Conservation (phyloP, 805 yeast genomes). For the Starmerella powellii region DNA sequence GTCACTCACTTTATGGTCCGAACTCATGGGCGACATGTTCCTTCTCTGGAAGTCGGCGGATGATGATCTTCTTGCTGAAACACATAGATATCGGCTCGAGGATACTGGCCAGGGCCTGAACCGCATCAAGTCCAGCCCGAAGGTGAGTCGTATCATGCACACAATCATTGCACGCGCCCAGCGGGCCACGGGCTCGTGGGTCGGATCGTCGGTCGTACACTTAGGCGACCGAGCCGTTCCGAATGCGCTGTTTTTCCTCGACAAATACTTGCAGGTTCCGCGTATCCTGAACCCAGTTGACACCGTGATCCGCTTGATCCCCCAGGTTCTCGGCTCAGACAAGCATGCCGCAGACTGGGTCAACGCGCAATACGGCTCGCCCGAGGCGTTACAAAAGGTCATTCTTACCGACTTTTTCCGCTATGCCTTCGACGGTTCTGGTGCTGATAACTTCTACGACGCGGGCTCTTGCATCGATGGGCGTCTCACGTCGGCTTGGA, state of each 20-base stretch:
- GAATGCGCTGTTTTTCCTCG: constrained; percentile 65
- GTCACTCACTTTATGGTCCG: constrained; percentile 62
- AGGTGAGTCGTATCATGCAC: constrained; percentile 58
- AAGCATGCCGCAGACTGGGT: constrained; percentile 34
- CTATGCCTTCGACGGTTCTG: constrained; percentile 64
- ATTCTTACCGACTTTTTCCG: constrained; percentile 42
- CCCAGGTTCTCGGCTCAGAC: constrained; percentile 39
- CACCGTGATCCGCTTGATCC: constrained; percentile 43
- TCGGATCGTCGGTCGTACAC: constrained; percentile 70
- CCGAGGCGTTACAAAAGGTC: constrained; percentile 38
- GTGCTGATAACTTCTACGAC: constrained; percentile 72
- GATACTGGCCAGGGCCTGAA: constrained; percentile 77
- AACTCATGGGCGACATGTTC: constrained; percentile 67
- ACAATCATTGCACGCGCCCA: constrained; percentile 56
- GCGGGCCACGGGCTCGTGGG: constrained; percentile 52
- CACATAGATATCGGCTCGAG: constrained; percentile 41
- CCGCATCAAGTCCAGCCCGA: constrained; percentile 63
- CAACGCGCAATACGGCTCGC: constrained; percentile 44
- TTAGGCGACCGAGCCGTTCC: constrained; percentile 78
- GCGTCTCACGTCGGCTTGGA: constrained; percentile 69
- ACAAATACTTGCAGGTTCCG: constrained; percentile 71
- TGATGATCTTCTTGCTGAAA: constrained; percentile 46
- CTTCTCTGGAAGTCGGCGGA: constrained; percentile 69
- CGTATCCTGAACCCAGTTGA: constrained; percentile 64
- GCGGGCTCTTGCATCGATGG: constrained; percentile 82